Base-by-base conservation (phyloP, 805 yeast species). In the Saccharomycopsis amapae region DNA sequence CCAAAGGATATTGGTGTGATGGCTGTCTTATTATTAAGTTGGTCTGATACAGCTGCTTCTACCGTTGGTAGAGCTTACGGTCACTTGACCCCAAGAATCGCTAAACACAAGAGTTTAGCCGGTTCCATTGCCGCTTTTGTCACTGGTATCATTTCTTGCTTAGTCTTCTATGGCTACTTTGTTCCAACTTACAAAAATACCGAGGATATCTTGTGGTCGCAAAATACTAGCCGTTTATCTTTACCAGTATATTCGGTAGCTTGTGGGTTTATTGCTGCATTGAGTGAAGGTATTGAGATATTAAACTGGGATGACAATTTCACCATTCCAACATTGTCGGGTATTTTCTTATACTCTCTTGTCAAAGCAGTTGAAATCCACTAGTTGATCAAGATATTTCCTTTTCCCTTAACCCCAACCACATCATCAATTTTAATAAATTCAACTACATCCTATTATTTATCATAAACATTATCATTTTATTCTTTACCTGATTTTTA, bases 21-120 rank as follows among this genome's bases (percentile, higher is more conserved):
- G 67, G 71, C 95, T 19, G 78, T 88, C 2, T 69, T 88, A 53
- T 68, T 90, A 42, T 73, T 93, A 52, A 85, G 96, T 58, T 93
- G 97, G 97, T 88, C 95, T 4, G 98, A 93, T 60, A 87, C 97
- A 7, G 90, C 97, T 2, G 98, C 98, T 2, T 86, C 96, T 2
- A 86, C 96, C 0, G 65, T 89, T 58, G 98, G 98, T 33, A 73
- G 98, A 54, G 75, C 75, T 45, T 90, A 67, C 61, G 97, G 97
- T 6, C 74, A 83, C 56, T 72, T 81, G 53, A 86, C 96, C 5
- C 94, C 95, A 34, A 79, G 81, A 58, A 62, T 90, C 18, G 72
- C 82, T 5, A 69, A 74, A 51, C 76, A 78, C 51, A 93, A 93
- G 63, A 84, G 95, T 2, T 67, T 93, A 38, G 96, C 96, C 1